Conservation (phyloP, 140 eudicot genomes). For the Ambrosia hybrid region DNA sequence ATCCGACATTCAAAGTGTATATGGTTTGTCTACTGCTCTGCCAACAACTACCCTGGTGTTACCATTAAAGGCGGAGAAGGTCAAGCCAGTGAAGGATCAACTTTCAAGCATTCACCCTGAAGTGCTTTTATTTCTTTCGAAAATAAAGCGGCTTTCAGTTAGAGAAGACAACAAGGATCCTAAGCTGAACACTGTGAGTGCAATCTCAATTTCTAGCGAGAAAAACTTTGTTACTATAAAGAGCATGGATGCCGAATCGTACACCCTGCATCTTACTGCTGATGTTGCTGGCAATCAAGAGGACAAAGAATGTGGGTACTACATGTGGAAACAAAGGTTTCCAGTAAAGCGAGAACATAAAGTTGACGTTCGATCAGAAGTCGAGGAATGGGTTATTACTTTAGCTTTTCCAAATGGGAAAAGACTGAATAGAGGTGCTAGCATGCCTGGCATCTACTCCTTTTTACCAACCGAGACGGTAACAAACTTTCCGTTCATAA, state of each 20-base stretch:
- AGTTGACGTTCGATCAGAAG: conserved; percentile 54
- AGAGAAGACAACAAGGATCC: conserved; percentile 49
- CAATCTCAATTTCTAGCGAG: conserved; percentile 63
- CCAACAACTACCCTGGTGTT: conserved; percentile 60
- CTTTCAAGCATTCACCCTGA: conserved; percentile 63
- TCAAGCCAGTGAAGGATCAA: conserved; percentile 54
- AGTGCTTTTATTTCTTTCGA: conserved; percentile 52
- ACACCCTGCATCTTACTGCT: conserved; percentile 46
- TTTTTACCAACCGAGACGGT: conserved; percentile 65
- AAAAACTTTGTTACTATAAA: conserved; percentile 43
- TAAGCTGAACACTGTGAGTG: conserved; percentile 39
- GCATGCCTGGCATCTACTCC: conserved; percentile 55
- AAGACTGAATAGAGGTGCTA: conserved; percentile 54
- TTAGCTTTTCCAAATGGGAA: conserved; percentile 61
- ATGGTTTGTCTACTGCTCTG: conserved; percentile 37
- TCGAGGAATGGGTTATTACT: conserved; percentile 66
- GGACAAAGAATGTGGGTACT: conserved; percentile 50
- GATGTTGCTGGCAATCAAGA: conserved; percentile 29
- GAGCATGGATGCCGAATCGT: conserved; percentile 64
- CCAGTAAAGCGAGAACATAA: conserved; percentile 45
- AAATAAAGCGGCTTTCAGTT: conserved; percentile 54
- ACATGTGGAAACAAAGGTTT: conserved; percentile 73
- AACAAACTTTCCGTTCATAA: conserved; percentile 66
- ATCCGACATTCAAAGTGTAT: conserved; percentile 35
- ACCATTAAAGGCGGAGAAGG: conserved; percentile 60